Conservation (phyloP, 164 flowering plant genomes). For the Sedum album region DNA sequence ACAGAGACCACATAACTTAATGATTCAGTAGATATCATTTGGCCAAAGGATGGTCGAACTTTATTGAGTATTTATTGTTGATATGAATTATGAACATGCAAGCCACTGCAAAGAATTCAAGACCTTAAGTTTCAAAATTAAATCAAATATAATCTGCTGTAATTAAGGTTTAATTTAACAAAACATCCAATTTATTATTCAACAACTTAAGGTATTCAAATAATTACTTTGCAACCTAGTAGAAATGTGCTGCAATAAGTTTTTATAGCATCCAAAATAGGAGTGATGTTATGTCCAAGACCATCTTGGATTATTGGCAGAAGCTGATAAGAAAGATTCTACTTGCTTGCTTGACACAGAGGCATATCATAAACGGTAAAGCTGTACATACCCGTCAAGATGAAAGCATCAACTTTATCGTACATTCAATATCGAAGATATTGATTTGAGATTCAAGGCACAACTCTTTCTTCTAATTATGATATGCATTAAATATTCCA, state of each 20-base stretch:
- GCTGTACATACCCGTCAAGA: not conserved
- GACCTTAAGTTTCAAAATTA: not conserved
- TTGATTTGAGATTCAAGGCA: too few species aligned
- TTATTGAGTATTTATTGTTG: constrained; percentile 1
- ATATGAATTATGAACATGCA: not conserved
- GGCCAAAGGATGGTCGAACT: not conserved
- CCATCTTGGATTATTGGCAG: not conserved
- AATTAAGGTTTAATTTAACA: not conserved
- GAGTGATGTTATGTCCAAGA: not conserved
- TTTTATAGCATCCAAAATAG: not conserved
- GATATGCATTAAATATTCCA: not conserved
- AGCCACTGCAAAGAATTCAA: not conserved
- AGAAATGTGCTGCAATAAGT: not conserved
- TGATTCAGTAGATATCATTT: not conserved
- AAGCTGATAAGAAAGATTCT: too few species aligned
- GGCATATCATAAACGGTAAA: too few species aligned
- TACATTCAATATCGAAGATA: not conserved
- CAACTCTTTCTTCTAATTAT: too few species aligned
- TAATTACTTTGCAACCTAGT: not conserved
- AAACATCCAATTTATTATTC: not conserved
- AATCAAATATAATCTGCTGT: not conserved
- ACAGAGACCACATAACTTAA: not conserved
- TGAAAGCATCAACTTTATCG: not conserved
- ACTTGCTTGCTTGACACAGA: too few species aligned
- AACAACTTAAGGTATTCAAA: not conserved